These are phyloP conservation scores for Boletus rufocinnamomeus DNA, from an alignment of 768 basidiomycete genomes.

Conservation along the genomic window DNA sequence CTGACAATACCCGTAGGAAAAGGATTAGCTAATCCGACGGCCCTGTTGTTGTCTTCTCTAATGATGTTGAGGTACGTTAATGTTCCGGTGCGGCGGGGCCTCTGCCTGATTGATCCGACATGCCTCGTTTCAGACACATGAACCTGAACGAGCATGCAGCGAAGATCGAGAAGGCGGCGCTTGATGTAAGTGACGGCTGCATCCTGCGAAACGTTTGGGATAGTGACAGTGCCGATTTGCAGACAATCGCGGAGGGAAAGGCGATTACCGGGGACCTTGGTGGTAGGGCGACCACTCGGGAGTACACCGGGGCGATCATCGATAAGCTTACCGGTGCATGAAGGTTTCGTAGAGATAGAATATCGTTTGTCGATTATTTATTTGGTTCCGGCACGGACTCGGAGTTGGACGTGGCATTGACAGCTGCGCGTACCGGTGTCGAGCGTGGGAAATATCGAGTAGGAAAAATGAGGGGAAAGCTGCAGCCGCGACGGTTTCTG, in stretches of 20 bases:
- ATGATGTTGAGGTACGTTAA: slow-evolving; percentile 91
- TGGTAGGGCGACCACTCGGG: slow-evolving; percentile 84
- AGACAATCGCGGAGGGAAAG: slow-evolving; percentile 98
- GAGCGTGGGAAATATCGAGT: slow-evolving; percentile 30
- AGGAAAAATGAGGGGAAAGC: slow-evolving; percentile 21
- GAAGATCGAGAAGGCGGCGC: slow-evolving; percentile 90
- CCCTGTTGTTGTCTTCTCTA: slow-evolving; percentile 87
- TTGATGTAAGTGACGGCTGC: slow-evolving; percentile 61
- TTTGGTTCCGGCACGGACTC: slow-evolving; percentile 6
- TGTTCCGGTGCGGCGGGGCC: slow-evolving; percentile 8
- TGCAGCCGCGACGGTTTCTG: slow-evolving; percentile 24
- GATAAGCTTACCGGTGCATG: slow-evolving; percentile 52
- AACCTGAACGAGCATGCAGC: slow-evolving; percentile 77
- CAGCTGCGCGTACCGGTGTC: slow-evolving; percentile 13
- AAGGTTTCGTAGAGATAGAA: slow-evolving; percentile 21
- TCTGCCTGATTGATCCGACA: slow-evolving; percentile 27
- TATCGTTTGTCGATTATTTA: slow-evolving; percentile 11
- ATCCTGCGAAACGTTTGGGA: neutral
- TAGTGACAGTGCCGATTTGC: slow-evolving; percentile 13
- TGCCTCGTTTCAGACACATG: slow-evolving; percentile 74
- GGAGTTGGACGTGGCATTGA: too few relatives aligned
- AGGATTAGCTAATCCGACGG: slow-evolving; percentile 99
- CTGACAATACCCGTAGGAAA: slow-evolving; percentile 53
- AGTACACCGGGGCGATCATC: slow-evolving; percentile 90
- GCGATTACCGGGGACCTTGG: slow-evolving; percentile 94